A percentile compares a stretch with the other conserved stretches of the same genome.
Conservation (phyloP, 164 flowering plant species). For the Taxillus chinensis region DNA sequence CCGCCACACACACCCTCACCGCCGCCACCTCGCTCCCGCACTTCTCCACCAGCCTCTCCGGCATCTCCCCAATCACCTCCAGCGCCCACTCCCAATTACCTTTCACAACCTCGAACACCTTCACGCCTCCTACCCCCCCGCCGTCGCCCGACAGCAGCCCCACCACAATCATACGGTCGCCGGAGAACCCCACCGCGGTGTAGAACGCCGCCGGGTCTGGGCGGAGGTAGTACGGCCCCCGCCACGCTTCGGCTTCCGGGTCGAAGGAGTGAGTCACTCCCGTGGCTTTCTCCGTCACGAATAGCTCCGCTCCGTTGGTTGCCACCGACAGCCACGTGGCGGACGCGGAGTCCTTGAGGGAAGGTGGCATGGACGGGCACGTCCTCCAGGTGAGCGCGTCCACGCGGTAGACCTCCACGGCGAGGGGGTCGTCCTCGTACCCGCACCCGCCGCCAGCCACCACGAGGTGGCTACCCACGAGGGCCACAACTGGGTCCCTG, state of each 20-base stretch:
- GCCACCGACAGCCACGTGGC: constrained; percentile 60
- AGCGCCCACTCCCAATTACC: constrained; percentile 4
- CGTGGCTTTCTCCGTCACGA: constrained; percentile 36
- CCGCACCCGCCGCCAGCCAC: constrained; percentile 66
- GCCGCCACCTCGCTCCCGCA: constrained; percentile 12
- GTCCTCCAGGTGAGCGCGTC: constrained; percentile 23
- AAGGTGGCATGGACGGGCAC: constrained; percentile 49
- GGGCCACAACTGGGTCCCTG: constrained; percentile 56
- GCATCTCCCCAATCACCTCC: constrained; percentile 42
- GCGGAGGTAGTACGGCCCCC: constrained; percentile 23
- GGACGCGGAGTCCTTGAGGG: constrained; percentile 35
- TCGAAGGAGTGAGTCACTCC: constrained; percentile 41
- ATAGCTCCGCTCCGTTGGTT: constrained; percentile 16
- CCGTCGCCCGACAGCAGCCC: constrained; percentile 30
- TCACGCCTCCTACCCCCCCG: constrained; percentile 18
- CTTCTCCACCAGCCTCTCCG: constrained; percentile 24
- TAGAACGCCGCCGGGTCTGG: constrained; percentile 23
- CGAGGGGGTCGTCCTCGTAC: constrained; percentile 53
- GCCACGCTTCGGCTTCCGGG: constrained; percentile 34
- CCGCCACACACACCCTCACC: constrained; percentile 17
- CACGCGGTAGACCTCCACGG: constrained; percentile 51
- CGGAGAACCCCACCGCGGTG: constrained; percentile 25
- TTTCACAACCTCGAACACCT: constrained; percentile 43
- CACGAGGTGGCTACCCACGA: constrained; percentile 35
- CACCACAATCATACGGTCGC: constrained; percentile 30